Percentiles rank a stretch among this genome's conserved stretches.
phyloP scores from a whole-genome alignment of 2,329 filamentous ascomycete genomes.

The Penicillium capsulatum region DNA sequence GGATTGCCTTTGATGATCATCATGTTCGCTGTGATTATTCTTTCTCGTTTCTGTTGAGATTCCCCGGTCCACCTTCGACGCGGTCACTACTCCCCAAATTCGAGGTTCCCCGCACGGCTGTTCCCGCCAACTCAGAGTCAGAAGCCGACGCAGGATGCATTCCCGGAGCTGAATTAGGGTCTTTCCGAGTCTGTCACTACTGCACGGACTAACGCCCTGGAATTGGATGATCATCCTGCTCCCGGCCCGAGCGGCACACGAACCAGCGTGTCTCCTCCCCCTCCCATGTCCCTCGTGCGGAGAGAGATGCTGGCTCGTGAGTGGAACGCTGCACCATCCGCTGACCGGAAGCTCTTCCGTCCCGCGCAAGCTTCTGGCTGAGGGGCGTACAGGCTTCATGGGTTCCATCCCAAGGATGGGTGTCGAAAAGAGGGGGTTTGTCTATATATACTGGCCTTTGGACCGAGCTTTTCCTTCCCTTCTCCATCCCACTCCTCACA shows the following conservation, averaged over 20 bases:
- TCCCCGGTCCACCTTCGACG: too few species aligned
- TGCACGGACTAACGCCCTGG: background rate
- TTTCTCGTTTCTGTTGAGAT: too few species aligned
- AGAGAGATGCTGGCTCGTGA: slow-evolving; percentile 10
- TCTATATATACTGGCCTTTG: background rate
- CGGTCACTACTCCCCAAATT: background rate
- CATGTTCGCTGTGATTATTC: too few species aligned
- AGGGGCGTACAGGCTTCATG: slow-evolving; percentile 7
- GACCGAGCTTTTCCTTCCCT: too few species aligned
- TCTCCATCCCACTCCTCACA: background rate
- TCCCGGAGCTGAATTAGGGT: too few species aligned
- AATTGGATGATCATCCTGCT: background rate
- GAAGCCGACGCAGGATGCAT: background rate
- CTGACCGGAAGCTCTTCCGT: slow-evolving; percentile 7
- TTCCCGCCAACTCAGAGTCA: background rate
- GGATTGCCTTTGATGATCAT: too few species aligned
- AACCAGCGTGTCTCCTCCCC: slow-evolving; percentile 9
- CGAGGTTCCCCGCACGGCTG: slow-evolving; percentile 11
- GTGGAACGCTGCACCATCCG: slow-evolving; percentile 14
- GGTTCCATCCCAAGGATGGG: too few species aligned
- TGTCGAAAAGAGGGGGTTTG: background rate
- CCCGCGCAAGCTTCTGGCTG: slow-evolving; percentile 2
- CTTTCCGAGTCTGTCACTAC: slow-evolving; percentile 2
- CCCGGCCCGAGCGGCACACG: slow-evolving; percentile 5
- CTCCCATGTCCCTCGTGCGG: slow-evolving; percentile 20